phyloP scores from a whole-genome alignment of 1,284 basidiomycete genomes.

The Tremellales sp. region DNA sequence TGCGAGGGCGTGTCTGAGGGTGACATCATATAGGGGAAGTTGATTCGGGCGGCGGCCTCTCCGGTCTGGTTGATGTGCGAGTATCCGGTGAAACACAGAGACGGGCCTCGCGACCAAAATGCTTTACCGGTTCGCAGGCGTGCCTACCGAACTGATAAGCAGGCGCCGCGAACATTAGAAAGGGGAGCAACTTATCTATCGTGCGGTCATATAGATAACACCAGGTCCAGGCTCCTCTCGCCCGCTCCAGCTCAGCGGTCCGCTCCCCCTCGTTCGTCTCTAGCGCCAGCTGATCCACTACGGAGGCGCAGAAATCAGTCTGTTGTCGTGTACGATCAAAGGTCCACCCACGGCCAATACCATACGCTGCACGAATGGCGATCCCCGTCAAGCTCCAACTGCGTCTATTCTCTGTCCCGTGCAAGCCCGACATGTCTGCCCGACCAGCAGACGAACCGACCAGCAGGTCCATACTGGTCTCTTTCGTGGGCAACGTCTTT shows the following conservation, averaged over 20 bases:
- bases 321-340: background rate
- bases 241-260: conserved; percentile 42
- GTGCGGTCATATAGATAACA: conserved; percentile 51
- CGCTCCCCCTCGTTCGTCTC: conserved; percentile 37
- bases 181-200: conserved; percentile 29
- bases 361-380: conserved; percentile 46
- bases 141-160: conserved; percentile 16
- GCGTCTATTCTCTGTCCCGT: conserved; percentile 46
- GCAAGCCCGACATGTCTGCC: conserved; percentile 27
- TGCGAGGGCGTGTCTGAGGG: conserved; percentile 9
- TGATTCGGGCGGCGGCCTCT: conserved; percentile 40
- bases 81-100: conserved; percentile 47
- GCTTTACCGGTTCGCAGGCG: conserved; percentile 48
- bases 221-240: conserved; percentile 50
- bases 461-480: conserved; percentile 20
- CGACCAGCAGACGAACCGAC: conserved; percentile 14
- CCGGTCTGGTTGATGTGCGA: conserved; percentile 44
- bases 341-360: conserved; percentile 39
- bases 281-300: conserved; percentile 41
- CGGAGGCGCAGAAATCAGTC: conserved; percentile 1
- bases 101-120: conserved; percentile 50
- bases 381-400: conserved; percentile 49
- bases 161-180: background rate
- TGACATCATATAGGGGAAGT: conserved; percentile 46
- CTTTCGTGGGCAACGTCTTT: conserved; percentile 7